Evolutionary conservation across 495 filamentous ascomycete species (phyloP).

Genomic region (Podospora sp.): DNA sequence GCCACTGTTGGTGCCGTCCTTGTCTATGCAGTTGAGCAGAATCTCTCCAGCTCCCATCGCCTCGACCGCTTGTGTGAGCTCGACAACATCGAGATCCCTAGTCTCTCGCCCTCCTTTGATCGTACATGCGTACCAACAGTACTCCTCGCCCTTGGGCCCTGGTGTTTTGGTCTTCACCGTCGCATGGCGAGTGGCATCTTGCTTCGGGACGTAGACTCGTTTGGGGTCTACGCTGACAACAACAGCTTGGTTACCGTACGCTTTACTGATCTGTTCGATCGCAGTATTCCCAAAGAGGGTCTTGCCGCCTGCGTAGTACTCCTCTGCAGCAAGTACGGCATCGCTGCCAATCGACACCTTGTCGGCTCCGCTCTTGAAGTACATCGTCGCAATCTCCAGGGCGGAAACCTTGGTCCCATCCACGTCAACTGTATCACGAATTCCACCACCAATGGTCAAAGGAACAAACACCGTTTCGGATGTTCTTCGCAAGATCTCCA

Average conservation of each 20-base stretch:
- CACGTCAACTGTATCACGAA: constrained; percentile 84
- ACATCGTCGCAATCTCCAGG: constrained; percentile 91
- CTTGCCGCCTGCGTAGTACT: constrained; percentile 72
- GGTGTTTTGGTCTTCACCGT: constrained; percentile 70
- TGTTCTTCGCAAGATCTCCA: constrained; percentile 83
- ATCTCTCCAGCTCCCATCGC: constrained; percentile 96
- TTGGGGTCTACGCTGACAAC: constrained; percentile 95
- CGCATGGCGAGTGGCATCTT: constrained; percentile 73
- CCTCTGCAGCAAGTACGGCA: constrained; percentile 87
- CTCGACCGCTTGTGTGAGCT: constrained; percentile 86
- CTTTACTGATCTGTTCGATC: constrained; percentile 89
- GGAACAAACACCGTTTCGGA: constrained; percentile 97
- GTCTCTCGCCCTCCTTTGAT: constrained; percentile 93
- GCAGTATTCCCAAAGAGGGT: constrained; percentile 77
- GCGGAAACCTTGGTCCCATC: constrained; percentile 87
- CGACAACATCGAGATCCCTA: constrained; percentile 84
- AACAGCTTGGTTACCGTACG: constrained; percentile 96
- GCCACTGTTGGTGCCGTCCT: constrained; percentile 91
- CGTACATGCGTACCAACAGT: constrained; percentile 98
- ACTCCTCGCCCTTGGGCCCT: constrained; percentile 75
- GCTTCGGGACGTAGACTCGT: constrained; percentile 78
- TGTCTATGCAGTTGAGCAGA: constrained; percentile 95
- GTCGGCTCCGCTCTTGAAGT: constrained; percentile 97
- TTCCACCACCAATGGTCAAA: constrained; percentile 91
- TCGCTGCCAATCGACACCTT: constrained; percentile 98